Conservation (phyloP, 768 basidiomycete species). For the Russula emetica region DNA sequence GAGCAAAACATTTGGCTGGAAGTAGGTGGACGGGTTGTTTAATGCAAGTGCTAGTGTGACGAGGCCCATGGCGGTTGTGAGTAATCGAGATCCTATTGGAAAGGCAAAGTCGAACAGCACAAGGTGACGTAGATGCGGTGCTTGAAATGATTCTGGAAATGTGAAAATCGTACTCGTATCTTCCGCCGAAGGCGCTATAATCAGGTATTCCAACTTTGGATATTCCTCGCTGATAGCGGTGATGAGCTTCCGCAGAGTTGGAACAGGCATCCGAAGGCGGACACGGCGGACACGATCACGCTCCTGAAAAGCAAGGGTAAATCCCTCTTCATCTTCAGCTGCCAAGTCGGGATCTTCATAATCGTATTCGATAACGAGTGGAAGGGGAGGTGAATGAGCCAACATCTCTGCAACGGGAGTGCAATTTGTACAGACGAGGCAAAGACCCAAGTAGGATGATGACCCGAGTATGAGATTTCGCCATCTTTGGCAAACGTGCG, state of each 20-base stretch:
- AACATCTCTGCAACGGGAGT: neutral
- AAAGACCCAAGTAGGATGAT: too few species aligned
- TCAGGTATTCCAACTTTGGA: neutral
- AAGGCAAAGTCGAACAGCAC: neutral
- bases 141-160: neutral
- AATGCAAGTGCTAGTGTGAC: neutral
- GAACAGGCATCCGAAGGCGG: neutral
- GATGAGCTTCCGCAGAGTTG: neutral
- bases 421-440: neutral
- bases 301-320: neutral
- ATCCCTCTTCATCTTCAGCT: neutral
- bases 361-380: neutral
- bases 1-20: neutral
- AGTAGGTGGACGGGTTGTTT: neutral
- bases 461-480: too few species aligned
- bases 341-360: neutral
- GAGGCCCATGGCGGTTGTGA: neutral
- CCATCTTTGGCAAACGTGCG: too few species aligned
- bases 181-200: neutral
- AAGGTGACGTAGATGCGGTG: neutral
- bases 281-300: neutral
- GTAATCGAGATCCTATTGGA: neutral
- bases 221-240: neutral
- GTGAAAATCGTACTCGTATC: neutral
- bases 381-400: neutral